These are phyloP conservation scores for Glycine soja DNA, from an alignment of 306 rosid genomes.

Conservation along the genomic window DNA sequence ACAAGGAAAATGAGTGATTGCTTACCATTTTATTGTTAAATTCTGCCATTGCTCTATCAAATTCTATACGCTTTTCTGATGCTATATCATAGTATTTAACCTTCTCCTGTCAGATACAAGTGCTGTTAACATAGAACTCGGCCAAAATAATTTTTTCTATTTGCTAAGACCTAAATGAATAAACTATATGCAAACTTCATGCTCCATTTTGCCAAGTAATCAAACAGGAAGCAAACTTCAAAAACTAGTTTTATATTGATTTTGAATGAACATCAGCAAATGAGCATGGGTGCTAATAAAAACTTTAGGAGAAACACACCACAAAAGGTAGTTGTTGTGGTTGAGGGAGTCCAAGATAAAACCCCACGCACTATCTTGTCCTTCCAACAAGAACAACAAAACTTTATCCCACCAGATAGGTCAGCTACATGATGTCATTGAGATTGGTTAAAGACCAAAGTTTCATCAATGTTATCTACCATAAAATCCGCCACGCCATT, in stretches of 20 bases:
- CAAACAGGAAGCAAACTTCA: constrained; percentile 28
- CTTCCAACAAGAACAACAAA: too few species aligned
- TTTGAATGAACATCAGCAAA: background rate
- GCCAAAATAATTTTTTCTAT: background rate
- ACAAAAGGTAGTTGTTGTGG: too few species aligned
- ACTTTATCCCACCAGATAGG: too few species aligned
- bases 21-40: constrained; percentile 74
- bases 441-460: too few species aligned
- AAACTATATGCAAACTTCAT: constrained; percentile 25
- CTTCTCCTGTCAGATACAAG: constrained; percentile 72
- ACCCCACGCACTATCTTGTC: too few species aligned
- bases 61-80: constrained; percentile 84
- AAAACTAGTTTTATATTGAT: constrained; percentile 18
- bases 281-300: too few species aligned
- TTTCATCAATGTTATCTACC: too few species aligned
- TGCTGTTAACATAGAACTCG: constrained; percentile 11
- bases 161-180: constrained; percentile 4
- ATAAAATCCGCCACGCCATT: too few species aligned
- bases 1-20: constrained; percentile 19
- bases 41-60: constrained; percentile 77
- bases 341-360: too few species aligned
- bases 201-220: background rate
- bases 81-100: constrained; percentile 94
- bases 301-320: too few species aligned
- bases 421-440: too few species aligned